A percentile compares a stretch with the other conserved stretches of the same genome.
These are phyloP conservation scores for Stachybotrys chartarum DNA, from an alignment of 2,329 filamentous ascomycete species.

Conservation along the genomic window DNA sequence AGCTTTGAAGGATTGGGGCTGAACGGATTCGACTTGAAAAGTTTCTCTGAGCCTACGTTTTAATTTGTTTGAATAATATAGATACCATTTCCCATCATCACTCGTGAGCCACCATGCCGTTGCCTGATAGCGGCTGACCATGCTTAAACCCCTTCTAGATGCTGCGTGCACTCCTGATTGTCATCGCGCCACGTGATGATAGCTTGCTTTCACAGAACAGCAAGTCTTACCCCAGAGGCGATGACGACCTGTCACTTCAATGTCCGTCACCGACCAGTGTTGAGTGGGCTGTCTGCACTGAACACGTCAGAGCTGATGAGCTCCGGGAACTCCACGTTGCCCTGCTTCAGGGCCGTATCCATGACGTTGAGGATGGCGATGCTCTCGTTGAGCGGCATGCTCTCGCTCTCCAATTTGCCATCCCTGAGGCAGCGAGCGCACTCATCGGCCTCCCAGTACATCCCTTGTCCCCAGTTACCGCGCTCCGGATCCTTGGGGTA, in stretches of 20 bases:
- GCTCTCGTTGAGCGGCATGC: slow-evolving; percentile 65
- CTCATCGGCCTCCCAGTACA: slow-evolving; percentile 84
- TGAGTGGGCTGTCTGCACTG: neutral
- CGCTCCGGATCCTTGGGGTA: slow-evolving; percentile 36
- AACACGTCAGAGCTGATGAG: slow-evolving; percentile 3
- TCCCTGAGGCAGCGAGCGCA: slow-evolving; percentile 65
- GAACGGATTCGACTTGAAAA: too few relatives aligned
- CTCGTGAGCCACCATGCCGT: too few relatives aligned
- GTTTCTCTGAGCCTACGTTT: too few relatives aligned
- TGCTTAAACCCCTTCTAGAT: too few relatives aligned
- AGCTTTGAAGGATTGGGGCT: too few relatives aligned
- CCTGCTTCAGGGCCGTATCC: slow-evolving; percentile 46
- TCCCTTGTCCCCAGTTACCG: slow-evolving; percentile 55
- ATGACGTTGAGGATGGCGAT: slow-evolving; percentile 72
- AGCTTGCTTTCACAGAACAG: too few relatives aligned
- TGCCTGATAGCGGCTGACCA: too few relatives aligned
- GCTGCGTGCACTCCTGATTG: too few relatives aligned
- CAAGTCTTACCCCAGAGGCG: too few relatives aligned
- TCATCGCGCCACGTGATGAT: too few relatives aligned
- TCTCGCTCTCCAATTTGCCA: slow-evolving; percentile 65
- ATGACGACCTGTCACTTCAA: neutral
- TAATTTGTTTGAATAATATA: too few relatives aligned
- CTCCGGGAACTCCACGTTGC: slow-evolving; percentile 43
- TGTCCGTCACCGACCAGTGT: neutral
- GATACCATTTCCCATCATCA: too few relatives aligned